phyloP scores from a whole-genome alignment of 1,139 yeast species.

The Debaryomyces udenii region DNA sequence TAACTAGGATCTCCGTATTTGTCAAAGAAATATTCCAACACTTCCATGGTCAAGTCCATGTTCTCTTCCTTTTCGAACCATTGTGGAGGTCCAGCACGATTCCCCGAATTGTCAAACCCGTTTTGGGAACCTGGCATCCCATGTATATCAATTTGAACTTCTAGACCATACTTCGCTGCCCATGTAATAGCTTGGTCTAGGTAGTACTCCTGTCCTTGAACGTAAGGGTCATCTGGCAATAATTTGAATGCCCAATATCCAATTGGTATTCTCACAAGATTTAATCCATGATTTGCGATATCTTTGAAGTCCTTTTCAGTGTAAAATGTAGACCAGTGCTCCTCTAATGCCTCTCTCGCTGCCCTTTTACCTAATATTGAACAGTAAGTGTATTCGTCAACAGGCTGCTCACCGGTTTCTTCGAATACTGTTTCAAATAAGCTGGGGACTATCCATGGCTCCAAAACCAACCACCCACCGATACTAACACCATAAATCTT shows the following conservation, averaged over 20 bases:
- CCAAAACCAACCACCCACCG: conserved; percentile 34
- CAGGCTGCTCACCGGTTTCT: conserved; percentile 18
- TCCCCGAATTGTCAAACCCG: conserved; percentile 33
- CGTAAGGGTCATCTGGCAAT: conserved; percentile 24
- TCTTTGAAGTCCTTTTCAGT: conserved; percentile 23
- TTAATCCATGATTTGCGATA: conserved; percentile 23
- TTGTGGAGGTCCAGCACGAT: conserved; percentile 15
- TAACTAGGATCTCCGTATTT: conserved; percentile 21
- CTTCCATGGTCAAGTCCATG: conserved; percentile 18
- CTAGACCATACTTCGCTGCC: conserved; percentile 22
- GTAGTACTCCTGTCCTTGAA: conserved; percentile 27
- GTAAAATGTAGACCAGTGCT: conserved; percentile 26
- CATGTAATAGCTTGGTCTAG: conserved; percentile 28
- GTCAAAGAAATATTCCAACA: conserved; percentile 22
- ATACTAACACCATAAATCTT: conserved; percentile 25
- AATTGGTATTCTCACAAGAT: conserved; percentile 28
- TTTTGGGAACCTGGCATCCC: conserved; percentile 35
- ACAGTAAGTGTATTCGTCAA: conserved; percentile 25
- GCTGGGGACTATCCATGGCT: conserved; percentile 32
- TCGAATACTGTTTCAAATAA: conserved; percentile 21
- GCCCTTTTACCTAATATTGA: conserved; percentile 18
- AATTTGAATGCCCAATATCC: conserved; percentile 32
- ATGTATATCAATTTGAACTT: conserved; percentile 28
- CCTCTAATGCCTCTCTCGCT: conserved; percentile 16
- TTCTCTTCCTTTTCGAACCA: conserved; percentile 21